Base-by-base conservation (phyloP, 2,329 filamentous ascomycete genomes). In the Thelonectria discophora region DNA sequence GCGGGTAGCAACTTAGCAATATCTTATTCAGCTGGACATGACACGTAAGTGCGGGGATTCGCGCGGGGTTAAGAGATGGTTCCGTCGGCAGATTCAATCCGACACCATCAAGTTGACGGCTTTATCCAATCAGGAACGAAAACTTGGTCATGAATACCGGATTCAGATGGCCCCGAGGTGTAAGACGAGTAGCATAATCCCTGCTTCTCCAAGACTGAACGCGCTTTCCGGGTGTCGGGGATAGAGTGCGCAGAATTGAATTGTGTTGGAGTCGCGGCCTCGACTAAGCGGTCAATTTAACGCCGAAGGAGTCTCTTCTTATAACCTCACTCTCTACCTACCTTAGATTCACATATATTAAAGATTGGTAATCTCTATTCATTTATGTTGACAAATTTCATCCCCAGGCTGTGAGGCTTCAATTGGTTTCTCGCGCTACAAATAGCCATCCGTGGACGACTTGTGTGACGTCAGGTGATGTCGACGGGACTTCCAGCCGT, bases 21-120 rank as follows among this genome's bases (percentile, higher is more conserved):
- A 13, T 15, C 11, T 37, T 37, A 37, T 37, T 37, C 34, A 37
- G 47, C n/a, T 51, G 17, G 32, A 6, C 11, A 8, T 5, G 48
- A 51, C 30, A 20, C 48, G 30, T 40, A 51, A 18, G 48, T 51
- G 48, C 48, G 48, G 48, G 48, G 48, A 12, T 6, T 37, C 20
- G n/a, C 48, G 48, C 48, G 48, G 48, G 48, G 48, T 51, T 17
- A 20, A 24, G 8, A 51, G 5, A 37, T 37, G 34, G 7, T 37
- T 37, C 34, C 34, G 15, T 50, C 48, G 48, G 48, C 15, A 40
- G 30, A 37, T 51, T 24, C 48, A 51, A 51, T 20, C 48, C 48
- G 48, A 51, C 48, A 24, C 48, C 30, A 43, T 43, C 34, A 4
- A 37, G 34, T 13, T 30, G 3, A 15, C 34, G 7, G 11, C 34